Evolutionary conservation across 108 stramenopile species (phyloP).

Genomic region (Cyclostephanos tholiformis): DNA sequence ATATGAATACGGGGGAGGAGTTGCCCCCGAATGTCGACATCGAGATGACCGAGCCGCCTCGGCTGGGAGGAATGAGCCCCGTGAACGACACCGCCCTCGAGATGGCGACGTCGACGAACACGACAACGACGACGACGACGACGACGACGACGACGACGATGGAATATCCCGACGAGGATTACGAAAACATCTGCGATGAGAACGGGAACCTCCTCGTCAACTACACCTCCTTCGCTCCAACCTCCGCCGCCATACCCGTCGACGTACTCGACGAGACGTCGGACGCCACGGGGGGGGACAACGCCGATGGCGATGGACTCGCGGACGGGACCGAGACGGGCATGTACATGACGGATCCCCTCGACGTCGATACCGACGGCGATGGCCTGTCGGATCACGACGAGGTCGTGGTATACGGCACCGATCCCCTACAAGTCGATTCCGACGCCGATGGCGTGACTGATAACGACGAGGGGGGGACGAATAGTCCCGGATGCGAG

Average conservation of each 20-base stretch:
- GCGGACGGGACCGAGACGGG: constrained; percentile 15
- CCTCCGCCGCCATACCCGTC: background rate
- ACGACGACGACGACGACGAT: background rate
- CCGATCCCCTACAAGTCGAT: no score
- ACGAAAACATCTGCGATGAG: background rate
- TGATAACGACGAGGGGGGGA: no score
- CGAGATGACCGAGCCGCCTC: no score
- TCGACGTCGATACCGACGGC: constrained; percentile 15
- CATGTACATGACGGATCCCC: constrained; percentile 20
- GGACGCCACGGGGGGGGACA: background rate
- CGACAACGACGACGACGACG: no score
- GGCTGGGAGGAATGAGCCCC: no score
- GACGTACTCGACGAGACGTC: background rate
- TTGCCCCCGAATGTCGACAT: no score
- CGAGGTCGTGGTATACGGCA: no score
- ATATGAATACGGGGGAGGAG: no score
- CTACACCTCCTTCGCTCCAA: background rate
- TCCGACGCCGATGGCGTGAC: no score
- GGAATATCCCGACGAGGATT: background rate
- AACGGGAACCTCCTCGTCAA: background rate
- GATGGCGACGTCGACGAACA: no score
- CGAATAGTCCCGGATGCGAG: constrained; percentile 22
- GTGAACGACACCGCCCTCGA: no score
- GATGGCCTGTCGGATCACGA: constrained; percentile 29
- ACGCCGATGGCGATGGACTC: constrained; percentile 23